Evolutionary conservation across 73 alveolate species (phyloP), one percentile per base, ranked within the genome.

Genomic region (Blepharisma japonicum): DNA sequence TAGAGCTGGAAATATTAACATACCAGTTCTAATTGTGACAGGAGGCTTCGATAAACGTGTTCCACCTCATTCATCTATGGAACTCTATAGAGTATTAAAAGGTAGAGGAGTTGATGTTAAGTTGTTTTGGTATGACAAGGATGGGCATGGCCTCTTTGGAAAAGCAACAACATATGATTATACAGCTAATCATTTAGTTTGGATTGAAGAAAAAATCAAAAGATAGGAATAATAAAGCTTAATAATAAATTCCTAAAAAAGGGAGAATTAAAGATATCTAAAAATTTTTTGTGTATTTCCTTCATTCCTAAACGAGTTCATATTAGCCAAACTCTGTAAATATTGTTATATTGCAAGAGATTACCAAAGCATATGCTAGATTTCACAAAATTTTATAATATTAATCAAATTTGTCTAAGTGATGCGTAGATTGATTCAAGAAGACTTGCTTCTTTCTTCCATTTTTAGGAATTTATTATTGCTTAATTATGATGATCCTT

Each of bases 21-120:
- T 87, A 6, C 90, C 94, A 25, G 50, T 86, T 9, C 82, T 83
- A 21, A n/a, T 87, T 6, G 5, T 81, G 7, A 77, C 80, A 27
- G 89, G 90, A 9, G 87, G 77, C 0, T 7, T 0, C 4, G 94
- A 87, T 68, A 71, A 53, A 77, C 56, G 94, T 68, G 90, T 82
- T 6, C 85, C 89, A 4, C 80, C 83, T 21, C 45, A 45, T 50
- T 55, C 85, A 47, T 79, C 81, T 25, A 27, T 39, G 56, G 72
- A 83, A 54, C 66, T 61, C 74, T 78, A 61, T 70, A 78, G 81
- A 25, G 48, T 77, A 0, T 70, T 87, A 39, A 87, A 68, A 48
- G 74, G 38, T 0, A 32, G 46, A 20, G 90, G 90, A 7, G 81
- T 77, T n/a, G 83, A 82, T 55, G 48, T 77, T 25, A 55, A 78